phyloP scores from a whole-genome alignment of 306 rosid species.

The Lagenaria siceraria region DNA sequence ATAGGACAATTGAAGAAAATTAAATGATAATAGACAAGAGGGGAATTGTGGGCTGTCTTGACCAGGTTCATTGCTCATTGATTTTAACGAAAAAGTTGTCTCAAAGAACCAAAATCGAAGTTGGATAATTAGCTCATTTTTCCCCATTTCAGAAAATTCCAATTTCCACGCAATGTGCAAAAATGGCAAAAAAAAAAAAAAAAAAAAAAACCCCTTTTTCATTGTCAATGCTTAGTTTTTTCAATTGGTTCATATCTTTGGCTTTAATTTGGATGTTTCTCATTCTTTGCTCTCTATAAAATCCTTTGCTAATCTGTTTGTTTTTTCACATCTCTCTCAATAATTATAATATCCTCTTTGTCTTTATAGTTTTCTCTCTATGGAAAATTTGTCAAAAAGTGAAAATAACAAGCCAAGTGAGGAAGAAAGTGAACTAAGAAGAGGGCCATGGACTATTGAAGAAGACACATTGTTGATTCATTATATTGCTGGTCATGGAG shows the following conservation, averaged over 20 bases:
- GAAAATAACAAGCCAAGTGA: not conserved
- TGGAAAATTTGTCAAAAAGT: not conserved
- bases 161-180: constrained; percentile 4
- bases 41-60: not conserved
- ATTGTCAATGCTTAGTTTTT: not conserved
- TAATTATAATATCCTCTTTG: not conserved
- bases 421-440: constrained; percentile 10
- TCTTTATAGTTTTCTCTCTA: not conserved
- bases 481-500: constrained; percentile 8
- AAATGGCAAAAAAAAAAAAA: not conserved
- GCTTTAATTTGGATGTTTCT: not conserved
- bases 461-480: not conserved
- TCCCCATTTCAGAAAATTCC: constrained; percentile 5
- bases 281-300: not conserved
- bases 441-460: constrained; percentile 14
- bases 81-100: not conserved
- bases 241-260: not conserved
- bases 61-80: constrained; percentile 1
- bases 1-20: not conserved
- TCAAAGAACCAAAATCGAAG: not conserved
- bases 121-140: not conserved
- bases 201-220: not conserved
- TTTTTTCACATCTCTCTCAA: not conserved
- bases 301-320: not conserved
- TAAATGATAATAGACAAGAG: not conserved